These are phyloP conservation scores for Curvularia lunata DNA, from an alignment of 2,329 filamentous ascomycete species.

Conservation along the genomic window DNA sequence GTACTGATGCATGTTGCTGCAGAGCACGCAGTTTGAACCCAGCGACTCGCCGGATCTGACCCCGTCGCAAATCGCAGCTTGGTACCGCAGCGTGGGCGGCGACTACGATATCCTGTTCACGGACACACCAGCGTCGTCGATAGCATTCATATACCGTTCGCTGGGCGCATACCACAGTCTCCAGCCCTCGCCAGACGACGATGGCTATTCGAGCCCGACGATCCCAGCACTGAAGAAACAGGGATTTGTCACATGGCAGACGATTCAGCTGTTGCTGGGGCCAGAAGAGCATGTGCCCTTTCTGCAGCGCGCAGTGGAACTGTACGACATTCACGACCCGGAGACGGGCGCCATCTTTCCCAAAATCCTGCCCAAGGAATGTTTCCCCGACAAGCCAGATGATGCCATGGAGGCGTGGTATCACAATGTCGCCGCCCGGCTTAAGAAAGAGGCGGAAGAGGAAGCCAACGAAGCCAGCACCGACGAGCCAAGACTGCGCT, in stretches of 20 bases:
- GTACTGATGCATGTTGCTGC: slow-evolving; percentile 22
- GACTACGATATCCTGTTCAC: slow-evolving; percentile 72
- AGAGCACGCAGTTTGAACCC: slow-evolving; percentile 54
- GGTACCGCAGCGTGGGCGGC: slow-evolving; percentile 57
- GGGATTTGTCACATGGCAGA: slow-evolving; percentile 94
- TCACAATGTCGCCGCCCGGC: slow-evolving; percentile 71
- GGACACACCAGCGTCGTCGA: slow-evolving; percentile 71
- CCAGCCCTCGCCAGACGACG: slow-evolving; percentile 68
- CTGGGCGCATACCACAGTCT: slow-evolving; percentile 89
- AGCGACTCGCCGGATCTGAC: slow-evolving; percentile 56
- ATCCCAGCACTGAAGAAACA: slow-evolving; percentile 81
- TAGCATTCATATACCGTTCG: slow-evolving; percentile 92
- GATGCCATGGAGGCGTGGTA: slow-evolving; percentile 87
- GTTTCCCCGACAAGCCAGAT: slow-evolving; percentile 76
- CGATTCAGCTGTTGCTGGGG: slow-evolving; percentile 83
- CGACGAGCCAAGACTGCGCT: slow-evolving; percentile 38
- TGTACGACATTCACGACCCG: slow-evolving; percentile 78
- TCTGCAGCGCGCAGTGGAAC: slow-evolving; percentile 77
- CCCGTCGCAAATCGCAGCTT: slow-evolving; percentile 56
- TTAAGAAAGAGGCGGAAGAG: slow-evolving; percentile 67
- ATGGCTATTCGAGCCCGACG: slow-evolving; percentile 75
- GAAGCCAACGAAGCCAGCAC: slow-evolving; percentile 33
- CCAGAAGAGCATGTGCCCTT: slow-evolving; percentile 88
- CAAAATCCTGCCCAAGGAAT: slow-evolving; percentile 68
- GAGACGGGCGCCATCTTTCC: slow-evolving; percentile 65